These are phyloP conservation scores for Closterium sp. DNA, from an alignment of 139 green algal genomes.

Conservation along the genomic window DNA sequence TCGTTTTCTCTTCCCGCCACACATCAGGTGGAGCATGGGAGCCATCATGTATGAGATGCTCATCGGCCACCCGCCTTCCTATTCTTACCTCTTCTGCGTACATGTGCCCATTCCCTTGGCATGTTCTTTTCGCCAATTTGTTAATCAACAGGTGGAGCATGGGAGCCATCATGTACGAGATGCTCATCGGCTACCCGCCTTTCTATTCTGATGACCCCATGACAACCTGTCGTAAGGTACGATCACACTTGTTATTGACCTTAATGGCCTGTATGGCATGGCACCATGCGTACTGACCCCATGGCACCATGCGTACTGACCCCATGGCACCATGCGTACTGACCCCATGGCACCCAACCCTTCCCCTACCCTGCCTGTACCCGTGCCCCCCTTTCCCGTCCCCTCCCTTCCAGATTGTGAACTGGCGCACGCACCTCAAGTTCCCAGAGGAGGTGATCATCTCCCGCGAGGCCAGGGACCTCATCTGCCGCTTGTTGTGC, in stretches of 20 bases:
- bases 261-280: too few relatives aligned
- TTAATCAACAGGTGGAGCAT: conserved; percentile 70
- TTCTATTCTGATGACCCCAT: conserved; percentile 97
- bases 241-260: too few relatives aligned
- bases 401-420: conserved; percentile 81
- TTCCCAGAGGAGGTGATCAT: conserved; percentile 71
- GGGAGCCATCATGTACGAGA: conserved; percentile 96
- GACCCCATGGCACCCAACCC: too few relatives aligned
- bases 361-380: too few relatives aligned
- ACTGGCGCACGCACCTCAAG: too few relatives aligned
- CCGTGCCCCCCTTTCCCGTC: too few relatives aligned
- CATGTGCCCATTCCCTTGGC: background rate
- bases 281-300: too few relatives aligned
- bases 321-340: too few relatives aligned
- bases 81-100: conserved; percentile 54
- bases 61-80: conserved; percentile 94
- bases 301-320: too few relatives aligned
- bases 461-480: background rate
- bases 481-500: too few relatives aligned
- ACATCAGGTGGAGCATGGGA: conserved; percentile 77
- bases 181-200: conserved; percentile 94
- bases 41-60: conserved; percentile 98
- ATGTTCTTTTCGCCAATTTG: too few relatives aligned
- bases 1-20: background rate
- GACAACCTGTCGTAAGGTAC: conserved; percentile 50